Conservation (phyloP, 108 stramenopile species). For the Skeletonema costatum region DNA sequence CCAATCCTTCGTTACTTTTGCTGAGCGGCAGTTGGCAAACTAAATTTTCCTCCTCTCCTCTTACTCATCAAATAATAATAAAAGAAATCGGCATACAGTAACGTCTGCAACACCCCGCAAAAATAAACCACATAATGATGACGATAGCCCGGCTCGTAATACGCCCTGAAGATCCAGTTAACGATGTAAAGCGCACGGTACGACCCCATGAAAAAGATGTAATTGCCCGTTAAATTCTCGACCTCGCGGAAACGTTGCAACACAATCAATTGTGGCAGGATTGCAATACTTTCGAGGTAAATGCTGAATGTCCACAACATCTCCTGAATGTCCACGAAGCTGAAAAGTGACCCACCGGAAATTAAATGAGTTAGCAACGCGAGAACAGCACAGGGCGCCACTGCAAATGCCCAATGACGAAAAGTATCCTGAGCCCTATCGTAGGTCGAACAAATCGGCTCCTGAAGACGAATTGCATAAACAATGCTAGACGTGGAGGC, state of each 20-base stretch:
- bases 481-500: constrained; percentile 91
- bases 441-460: constrained; percentile 95
- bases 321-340: constrained; percentile 59
- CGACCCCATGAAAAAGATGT: constrained; percentile 97
- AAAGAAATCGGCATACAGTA: constrained; percentile 99
- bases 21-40: constrained; percentile 61
- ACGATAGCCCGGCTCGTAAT: constrained; percentile 86
- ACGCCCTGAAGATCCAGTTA: constrained; percentile 98
- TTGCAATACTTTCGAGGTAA: constrained; percentile 94
- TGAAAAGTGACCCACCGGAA: constrained; percentile 51
- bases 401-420: constrained; percentile 95
- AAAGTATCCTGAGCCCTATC: constrained; percentile 97
- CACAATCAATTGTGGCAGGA: constrained; percentile 97
- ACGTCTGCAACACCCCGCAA: constrained; percentile 94
- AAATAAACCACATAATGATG: constrained; percentile 95
- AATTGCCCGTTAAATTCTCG: constrained; percentile 98
- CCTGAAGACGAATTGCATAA: constrained; percentile 90
- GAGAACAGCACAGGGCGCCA: constrained; percentile 88
- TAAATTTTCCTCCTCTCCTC: constrained; percentile 80
- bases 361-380: constrained; percentile 83
- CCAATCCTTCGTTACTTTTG: not conserved
- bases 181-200: constrained; percentile 98
- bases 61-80: constrained; percentile 95
- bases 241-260: constrained; percentile 97
- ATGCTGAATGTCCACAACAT: constrained; percentile 97